Evolutionary conservation across 139 green algal genomes (phyloP).

Genomic region (Coccomyxa sp.): DNA sequence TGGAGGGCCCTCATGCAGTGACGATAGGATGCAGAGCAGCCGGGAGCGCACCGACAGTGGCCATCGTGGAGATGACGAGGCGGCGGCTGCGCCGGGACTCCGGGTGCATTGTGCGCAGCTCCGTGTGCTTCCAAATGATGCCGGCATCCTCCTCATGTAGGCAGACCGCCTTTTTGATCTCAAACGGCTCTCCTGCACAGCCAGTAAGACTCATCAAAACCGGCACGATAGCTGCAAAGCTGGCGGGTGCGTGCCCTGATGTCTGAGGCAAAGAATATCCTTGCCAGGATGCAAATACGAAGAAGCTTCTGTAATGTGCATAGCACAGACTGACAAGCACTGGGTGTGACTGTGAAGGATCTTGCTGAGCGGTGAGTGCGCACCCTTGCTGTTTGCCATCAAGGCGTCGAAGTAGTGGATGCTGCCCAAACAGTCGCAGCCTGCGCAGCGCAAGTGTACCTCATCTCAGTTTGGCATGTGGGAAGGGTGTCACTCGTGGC

Average conservation of each 20-base stretch:
- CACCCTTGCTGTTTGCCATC: conserved; percentile 21
- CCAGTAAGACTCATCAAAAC: background rate
- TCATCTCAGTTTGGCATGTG: too few relatives aligned
- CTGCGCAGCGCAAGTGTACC: too few relatives aligned
- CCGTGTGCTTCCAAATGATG: conserved; percentile 85
- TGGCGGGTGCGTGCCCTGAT: too few relatives aligned
- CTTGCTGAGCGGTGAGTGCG: background rate
- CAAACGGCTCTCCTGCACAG: conserved; percentile 34
- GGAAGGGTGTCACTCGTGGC: too few relatives aligned
- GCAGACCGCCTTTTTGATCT: conserved; percentile 76
- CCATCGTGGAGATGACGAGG: conserved; percentile 70
- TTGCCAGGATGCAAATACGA: too few relatives aligned
- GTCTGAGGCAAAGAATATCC: too few relatives aligned
- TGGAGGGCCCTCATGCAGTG: too few relatives aligned
- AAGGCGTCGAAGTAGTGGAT: conserved; percentile 85
- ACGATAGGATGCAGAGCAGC: too few relatives aligned
- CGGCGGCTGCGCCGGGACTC: conserved; percentile 55
- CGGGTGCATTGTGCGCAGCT: conserved; percentile 49
- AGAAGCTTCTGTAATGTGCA: too few relatives aligned
- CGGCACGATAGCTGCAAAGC: too few relatives aligned
- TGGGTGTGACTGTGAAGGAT: background rate
- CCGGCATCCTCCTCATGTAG: conserved; percentile 88
- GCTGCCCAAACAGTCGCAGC: conserved; percentile 85
- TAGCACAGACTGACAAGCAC: background rate
- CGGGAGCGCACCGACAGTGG: background rate